Percentiles rank a stretch among this genome's conserved stretches.
These are phyloP conservation scores for Dimocarpus longan DNA, from an alignment of 345 rosid species.

Conservation along the genomic window DNA sequence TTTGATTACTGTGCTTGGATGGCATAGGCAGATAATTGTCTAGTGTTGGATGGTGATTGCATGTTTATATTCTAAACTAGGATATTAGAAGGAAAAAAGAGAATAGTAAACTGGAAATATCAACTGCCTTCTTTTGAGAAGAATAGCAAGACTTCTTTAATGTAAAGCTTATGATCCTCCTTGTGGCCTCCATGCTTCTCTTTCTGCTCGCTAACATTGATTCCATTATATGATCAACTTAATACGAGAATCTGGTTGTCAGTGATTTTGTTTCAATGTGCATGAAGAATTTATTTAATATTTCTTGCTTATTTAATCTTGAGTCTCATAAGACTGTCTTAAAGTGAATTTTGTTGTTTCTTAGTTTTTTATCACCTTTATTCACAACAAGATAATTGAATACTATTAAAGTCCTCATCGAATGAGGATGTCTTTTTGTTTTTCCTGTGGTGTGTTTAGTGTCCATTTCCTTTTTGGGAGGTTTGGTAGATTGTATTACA, in stretches of 20 bases:
- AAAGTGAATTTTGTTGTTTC: background rate
- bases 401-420: background rate
- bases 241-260: background rate
- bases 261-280: background rate
- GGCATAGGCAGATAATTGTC: constrained; percentile 5
- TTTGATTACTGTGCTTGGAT: background rate
- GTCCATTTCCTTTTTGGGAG: background rate
- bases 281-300: background rate
- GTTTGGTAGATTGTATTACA: background rate
- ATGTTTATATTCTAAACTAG: background rate
- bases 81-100: background rate
- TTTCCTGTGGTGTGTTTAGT: background rate
- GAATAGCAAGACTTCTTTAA: background rate
- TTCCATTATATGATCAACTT: background rate
- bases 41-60: background rate
- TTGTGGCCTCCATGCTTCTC: background rate
- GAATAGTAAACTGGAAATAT: background rate
- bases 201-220: background rate
- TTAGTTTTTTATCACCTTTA: background rate
- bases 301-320: no score
- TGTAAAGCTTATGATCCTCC: background rate
- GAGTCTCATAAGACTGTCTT: background rate
- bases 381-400: background rate
- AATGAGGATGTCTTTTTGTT: background rate
- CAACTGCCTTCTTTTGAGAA: background rate